Conservation (phyloP, 768 basidiomycete species). For the Gautieria morchelliformis region DNA sequence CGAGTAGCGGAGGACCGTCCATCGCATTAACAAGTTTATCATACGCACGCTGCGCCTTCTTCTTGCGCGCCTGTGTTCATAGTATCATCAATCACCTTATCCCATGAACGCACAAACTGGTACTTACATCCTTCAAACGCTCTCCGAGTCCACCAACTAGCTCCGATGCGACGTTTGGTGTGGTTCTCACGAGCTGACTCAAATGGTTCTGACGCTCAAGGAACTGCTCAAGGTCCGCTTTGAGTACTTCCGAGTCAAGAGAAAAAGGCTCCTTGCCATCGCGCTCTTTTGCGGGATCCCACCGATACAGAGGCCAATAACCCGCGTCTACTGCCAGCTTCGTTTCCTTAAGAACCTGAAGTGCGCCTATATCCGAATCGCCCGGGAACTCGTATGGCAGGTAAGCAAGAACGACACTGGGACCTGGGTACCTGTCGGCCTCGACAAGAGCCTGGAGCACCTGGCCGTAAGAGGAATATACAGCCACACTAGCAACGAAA, state of each 20-base stretch:
- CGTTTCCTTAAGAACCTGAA: conserved; percentile 93
- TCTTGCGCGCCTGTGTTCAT: conserved; percentile 46
- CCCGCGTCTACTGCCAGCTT: conserved; percentile 94
- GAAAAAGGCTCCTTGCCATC: conserved; percentile 76
- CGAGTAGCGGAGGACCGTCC: conserved; percentile 79
- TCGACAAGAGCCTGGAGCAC: conserved; percentile 86
- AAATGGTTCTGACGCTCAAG: conserved; percentile 95
- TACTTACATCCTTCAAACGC: conserved; percentile 51
- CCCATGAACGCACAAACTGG: background rate
- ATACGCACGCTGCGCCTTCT: conserved; percentile 75
- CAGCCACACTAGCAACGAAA: conserved; percentile 90
- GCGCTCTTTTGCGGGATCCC: conserved; percentile 83
- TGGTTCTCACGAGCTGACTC: conserved; percentile 79
- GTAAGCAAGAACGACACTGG: conserved; percentile 88
- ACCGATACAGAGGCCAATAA: conserved; percentile 97
- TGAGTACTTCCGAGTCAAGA: conserved; percentile 88
- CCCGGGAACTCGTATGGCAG: conserved; percentile 61
- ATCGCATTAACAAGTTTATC: conserved; percentile 73
- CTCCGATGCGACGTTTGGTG: conserved; percentile 72
- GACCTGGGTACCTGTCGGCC: conserved; percentile 83
- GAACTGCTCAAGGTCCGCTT: conserved; percentile 88
- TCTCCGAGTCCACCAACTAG: conserved; percentile 79
- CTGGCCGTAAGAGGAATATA: conserved; percentile 93
- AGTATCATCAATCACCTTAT: background rate
- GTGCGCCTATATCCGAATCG: conserved; percentile 57